phyloP scores from a whole-genome alignment of 805 yeast species.

The Saccharomycopsis schoenii region DNA sequence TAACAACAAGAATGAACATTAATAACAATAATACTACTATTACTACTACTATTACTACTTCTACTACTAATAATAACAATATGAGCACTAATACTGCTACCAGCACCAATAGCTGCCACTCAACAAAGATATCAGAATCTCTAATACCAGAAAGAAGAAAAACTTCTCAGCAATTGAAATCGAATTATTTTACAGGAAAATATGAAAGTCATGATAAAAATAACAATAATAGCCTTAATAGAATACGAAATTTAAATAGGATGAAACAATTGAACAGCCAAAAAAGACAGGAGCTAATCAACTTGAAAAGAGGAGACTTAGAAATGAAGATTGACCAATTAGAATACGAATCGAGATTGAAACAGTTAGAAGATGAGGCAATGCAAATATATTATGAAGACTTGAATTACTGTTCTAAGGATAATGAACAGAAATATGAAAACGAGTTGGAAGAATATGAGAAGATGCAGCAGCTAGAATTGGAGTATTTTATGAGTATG shows the following conservation, averaged over 20 bases:
- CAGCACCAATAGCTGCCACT: not conserved
- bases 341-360: not conserved
- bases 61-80: not conserved
- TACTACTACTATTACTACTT: not conserved
- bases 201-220: not conserved
- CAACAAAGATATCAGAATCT: not conserved
- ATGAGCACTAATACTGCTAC: not conserved
- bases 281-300: not conserved
- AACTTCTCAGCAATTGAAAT: not conserved
- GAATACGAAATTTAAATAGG: not conserved
- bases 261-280: not conserved
- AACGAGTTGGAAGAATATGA: not conserved
- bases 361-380: not conserved
- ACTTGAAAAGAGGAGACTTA: not conserved
- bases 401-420: not conserved
- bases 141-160: constrained; percentile 1
- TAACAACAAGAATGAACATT: not conserved
- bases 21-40: not conserved
- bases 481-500: not conserved
- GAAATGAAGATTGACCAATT: not conserved
- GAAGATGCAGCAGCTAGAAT: not conserved
- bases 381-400: not conserved
- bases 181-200: not conserved
- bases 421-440: not conserved
- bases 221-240: not conserved